phyloP scores from a whole-genome alignment of 441 rosid genomes.

The Erodium moschatum region DNA sequence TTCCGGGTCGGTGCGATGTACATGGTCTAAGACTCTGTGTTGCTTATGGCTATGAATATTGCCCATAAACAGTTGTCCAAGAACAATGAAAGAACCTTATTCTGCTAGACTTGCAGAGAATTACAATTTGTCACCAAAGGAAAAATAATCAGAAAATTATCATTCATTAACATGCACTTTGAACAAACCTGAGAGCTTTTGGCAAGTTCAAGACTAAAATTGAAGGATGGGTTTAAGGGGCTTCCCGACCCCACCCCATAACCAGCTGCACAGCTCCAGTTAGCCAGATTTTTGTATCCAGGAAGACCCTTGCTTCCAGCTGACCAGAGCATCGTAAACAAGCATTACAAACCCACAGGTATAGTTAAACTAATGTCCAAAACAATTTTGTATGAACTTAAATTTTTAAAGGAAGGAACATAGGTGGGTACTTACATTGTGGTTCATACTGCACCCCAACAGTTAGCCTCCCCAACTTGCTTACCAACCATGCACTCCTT shows the following conservation, averaged over 20 bases:
- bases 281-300: constrained; percentile 46
- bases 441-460: constrained; percentile 86
- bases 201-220: constrained; percentile 72
- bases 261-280: constrained; percentile 88
- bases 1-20: no score
- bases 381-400: background rate
- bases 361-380: background rate
- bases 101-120: background rate
- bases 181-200: constrained; percentile 63
- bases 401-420: constrained; percentile 8
- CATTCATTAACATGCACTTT: background rate
- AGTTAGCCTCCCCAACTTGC: constrained; percentile 75
- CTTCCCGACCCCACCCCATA: constrained; percentile 80
- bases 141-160: background rate
- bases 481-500: constrained; percentile 72
- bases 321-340: constrained; percentile 24
- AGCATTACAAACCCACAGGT: constrained; percentile 1
- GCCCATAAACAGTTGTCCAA: background rate
- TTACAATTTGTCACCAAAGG: background rate
- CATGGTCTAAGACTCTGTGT: background rate
- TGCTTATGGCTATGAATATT: background rate
- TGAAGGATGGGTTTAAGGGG: constrained; percentile 85
- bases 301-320: constrained; percentile 46
- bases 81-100: background rate
- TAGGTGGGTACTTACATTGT: constrained; percentile 36